A percentile compares a stretch with the other conserved stretches of the same genome.
Evolutionary conservation across 2,329 filamentous ascomycete species (phyloP).

Genomic region (Hypoxylon sp.): DNA sequence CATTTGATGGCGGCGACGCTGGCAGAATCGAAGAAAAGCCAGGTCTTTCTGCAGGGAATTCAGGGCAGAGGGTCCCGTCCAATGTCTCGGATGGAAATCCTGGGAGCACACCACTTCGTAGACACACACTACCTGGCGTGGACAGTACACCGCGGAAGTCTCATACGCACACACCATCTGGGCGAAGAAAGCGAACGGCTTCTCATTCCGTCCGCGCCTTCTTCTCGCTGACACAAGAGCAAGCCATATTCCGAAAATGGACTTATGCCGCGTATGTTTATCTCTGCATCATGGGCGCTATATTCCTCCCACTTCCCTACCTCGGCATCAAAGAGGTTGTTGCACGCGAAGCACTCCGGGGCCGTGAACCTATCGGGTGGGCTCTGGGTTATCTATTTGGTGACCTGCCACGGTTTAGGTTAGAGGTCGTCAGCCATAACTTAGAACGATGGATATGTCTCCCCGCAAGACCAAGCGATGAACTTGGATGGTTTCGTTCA

Average conservation of each 20-base stretch:
- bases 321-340: constrained; percentile 81
- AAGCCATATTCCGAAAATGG: constrained; percentile 85
- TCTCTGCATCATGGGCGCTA: constrained; percentile 72
- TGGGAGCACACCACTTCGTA: constrained; percentile 50
- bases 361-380: constrained; percentile 91
- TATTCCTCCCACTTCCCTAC: constrained; percentile 66
- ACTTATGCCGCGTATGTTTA: constrained; percentile 87
- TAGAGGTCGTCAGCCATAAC: constrained; percentile 76
- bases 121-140: constrained; percentile 68
- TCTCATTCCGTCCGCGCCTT: constrained; percentile 79
- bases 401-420: constrained; percentile 79
- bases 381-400: constrained; percentile 91
- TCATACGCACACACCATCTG: constrained; percentile 71
- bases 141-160: constrained; percentile 56
- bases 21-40: constrained; percentile 21
- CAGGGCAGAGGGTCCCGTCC: constrained; percentile 24
- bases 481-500: constrained; percentile 58
- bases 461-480: constrained; percentile 62
- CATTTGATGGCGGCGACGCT: constrained; percentile 36
- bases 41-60: neutral
- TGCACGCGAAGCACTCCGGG: constrained; percentile 73
- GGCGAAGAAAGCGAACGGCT: constrained; percentile 75
- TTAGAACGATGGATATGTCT: constrained; percentile 83
- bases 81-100: constrained; percentile 29
- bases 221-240: constrained; percentile 82